Evolutionary conservation across 257 asterid species (phyloP).

Genomic region (Misopates orontium): DNA sequence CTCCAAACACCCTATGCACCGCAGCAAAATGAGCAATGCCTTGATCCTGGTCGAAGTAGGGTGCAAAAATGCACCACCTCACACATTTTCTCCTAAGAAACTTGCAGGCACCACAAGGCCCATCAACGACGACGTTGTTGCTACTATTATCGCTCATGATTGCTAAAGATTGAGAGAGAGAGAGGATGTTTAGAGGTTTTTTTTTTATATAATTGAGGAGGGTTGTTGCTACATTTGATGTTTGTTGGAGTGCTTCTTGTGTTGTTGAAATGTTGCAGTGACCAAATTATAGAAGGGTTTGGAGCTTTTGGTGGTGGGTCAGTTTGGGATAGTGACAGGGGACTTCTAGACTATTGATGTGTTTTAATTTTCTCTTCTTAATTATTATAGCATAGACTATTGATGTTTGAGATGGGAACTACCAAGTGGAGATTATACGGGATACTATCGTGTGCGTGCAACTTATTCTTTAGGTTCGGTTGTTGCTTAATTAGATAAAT

Average conservation of each 20-base stretch:
- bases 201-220: neutral
- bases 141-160: slow-evolving; percentile 23
- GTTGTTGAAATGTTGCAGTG: neutral
- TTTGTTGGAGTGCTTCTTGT: neutral
- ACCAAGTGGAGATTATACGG: too few relatives aligned
- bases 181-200: slow-evolving; percentile 3
- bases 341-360: neutral
- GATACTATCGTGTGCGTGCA: too few relatives aligned
- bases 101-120: slow-evolving; percentile 81
- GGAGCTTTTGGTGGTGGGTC: slow-evolving; percentile 60
- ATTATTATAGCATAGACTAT: too few relatives aligned
- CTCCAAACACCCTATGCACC: slow-evolving; percentile 71
- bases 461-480: too few relatives aligned
- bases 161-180: neutral
- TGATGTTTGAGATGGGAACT: too few relatives aligned
- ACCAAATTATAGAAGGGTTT: slow-evolving; percentile 15
- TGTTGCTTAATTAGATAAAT: too few relatives aligned
- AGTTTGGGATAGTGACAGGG: neutral
- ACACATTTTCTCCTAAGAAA: slow-evolving; percentile 64
- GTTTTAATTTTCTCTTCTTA: too few relatives aligned
- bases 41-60: slow-evolving; percentile 65
- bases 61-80: slow-evolving; percentile 60
- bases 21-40: slow-evolving; percentile 71
- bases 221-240: neutral
- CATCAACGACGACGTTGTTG: slow-evolving; percentile 23